Percentiles rank a stretch among this genome's conserved stretches.
phyloP scores from a whole-genome alignment of 2,329 filamentous ascomycete species.

The Calonectria naviculata region DNA sequence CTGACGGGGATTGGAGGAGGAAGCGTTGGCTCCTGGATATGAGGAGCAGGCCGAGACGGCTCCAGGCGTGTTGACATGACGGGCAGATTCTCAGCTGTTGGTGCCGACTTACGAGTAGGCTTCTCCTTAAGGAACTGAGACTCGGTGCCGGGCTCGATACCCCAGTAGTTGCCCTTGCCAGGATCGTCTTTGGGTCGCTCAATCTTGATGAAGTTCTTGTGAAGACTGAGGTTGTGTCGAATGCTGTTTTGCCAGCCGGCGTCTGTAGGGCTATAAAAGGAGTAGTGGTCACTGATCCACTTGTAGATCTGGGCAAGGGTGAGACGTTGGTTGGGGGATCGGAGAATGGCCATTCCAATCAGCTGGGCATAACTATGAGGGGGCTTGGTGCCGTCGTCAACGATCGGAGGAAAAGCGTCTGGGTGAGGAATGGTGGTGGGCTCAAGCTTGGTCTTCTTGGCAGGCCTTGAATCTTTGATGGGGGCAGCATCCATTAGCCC shows the following conservation, averaged over 20 bases:
- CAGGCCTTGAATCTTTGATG: slow-evolving; percentile 73
- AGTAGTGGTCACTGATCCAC: slow-evolving; percentile 97
- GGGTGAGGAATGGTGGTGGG: slow-evolving; percentile 70
- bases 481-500: slow-evolving; percentile 78
- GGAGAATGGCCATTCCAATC: slow-evolving; percentile 96
- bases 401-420: slow-evolving; percentile 82
- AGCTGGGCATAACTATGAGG: slow-evolving; percentile 93
- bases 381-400: slow-evolving; percentile 91
- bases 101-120: slow-evolving; percentile 68
- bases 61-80: slow-evolving; percentile 69
- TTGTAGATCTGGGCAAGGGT: slow-evolving; percentile 98
- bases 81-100: slow-evolving; percentile 67
- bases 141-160: slow-evolving; percentile 90
- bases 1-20: slow-evolving; percentile 55
- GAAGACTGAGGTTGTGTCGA: slow-evolving; percentile 94
- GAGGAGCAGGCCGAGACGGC: slow-evolving; percentile 55
- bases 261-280: slow-evolving; percentile 86
- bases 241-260: slow-evolving; percentile 99
- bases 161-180: slow-evolving; percentile 98
- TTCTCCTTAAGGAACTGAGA: slow-evolving; percentile 91
- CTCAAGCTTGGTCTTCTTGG: slow-evolving; percentile 76
- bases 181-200: slow-evolving; percentile 97
- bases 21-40: slow-evolving; percentile 58
- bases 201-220: slow-evolving; percentile 96
- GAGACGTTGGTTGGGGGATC: slow-evolving; percentile 83